Evolutionary conservation across 2,329 filamentous ascomycete species (phyloP), one percentile per base, ranked within the genome.

Genomic region (Hirsutella thompsonii): DNA sequence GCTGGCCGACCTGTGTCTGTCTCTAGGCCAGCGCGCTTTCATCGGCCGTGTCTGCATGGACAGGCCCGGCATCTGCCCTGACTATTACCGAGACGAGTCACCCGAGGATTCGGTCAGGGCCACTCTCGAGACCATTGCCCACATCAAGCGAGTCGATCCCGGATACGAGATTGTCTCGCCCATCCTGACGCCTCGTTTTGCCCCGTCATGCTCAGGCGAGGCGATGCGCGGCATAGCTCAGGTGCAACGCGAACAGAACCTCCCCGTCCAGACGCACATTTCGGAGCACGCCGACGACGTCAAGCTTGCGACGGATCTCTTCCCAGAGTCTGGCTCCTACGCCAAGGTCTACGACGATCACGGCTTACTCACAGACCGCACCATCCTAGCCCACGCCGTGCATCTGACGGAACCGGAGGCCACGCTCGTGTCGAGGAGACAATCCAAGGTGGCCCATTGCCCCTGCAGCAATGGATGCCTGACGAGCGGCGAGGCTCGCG

Each of bases 31-130:
- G 63, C 73, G 92, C 40, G 92, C 92, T 6, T 84, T 96, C 48
- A 76, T 98, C 33, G 92, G 92, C 26, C 74, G 92, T 33, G 85
- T 93, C n/a, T 95, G 89, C 67, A 96, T 98, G 92, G 87, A 96
- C 58, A 72, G 73, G 23, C 58, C 60, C 0, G 58, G 63, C 1
- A 61, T 83, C 4, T 81, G 78, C 30, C 89, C 89, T 0, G 70
- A 74, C 1, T 84, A 81, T 64, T 96, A 96, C 64, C 72, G 79
- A 19, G 92, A 98, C 57, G 73, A 74, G 43, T 78, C 73, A 14
- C 61, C 78, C 0, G 72, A 73, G 2, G 64, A 69, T 20, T 71
- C 78, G 0, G 42, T 86, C 0, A 49, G 58, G 2, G 70, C 70
- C 30, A 83, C 82, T 0, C 58, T 63, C 21, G 67, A 67, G 10